phyloP scores from a whole-genome alignment of 345 rosid genomes.

The Eucalyptus decipiens region DNA sequence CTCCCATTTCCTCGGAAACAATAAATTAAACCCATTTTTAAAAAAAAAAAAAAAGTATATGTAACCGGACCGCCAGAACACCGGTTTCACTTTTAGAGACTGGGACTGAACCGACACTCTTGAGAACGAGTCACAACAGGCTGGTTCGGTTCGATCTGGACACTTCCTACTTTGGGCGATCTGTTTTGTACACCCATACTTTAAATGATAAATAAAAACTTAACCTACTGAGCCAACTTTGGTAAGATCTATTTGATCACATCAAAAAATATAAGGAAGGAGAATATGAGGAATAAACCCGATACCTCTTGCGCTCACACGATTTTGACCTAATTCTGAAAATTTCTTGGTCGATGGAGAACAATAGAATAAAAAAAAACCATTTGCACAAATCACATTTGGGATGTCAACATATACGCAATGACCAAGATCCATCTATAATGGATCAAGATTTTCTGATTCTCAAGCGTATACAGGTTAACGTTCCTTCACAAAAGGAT shows the following conservation, averaged over 20 bases:
- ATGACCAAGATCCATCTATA: background rate
- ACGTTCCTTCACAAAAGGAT: background rate
- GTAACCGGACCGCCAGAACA: rapidly evolving
- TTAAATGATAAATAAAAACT: background rate
- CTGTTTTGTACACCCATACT: no score
- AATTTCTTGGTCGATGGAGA: background rate
- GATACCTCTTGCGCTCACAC: background rate
- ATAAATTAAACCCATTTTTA: no score
- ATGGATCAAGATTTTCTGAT: background rate
- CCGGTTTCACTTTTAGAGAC: no score
- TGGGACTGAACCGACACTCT: rapidly evolving
- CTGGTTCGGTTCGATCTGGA: rapidly evolving
- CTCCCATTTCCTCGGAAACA: no score
- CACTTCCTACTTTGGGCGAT: no score
- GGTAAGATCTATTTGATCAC: background rate
- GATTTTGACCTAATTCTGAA: background rate
- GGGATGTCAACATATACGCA: background rate
- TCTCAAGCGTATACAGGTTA: background rate
- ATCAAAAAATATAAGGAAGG: background rate
- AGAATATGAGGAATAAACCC: background rate
- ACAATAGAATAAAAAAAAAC: background rate
- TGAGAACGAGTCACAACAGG: rapidly evolving
- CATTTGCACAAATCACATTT: background rate
- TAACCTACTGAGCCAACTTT: background rate
- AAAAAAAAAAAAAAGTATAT: no score